phyloP scores from a whole-genome alignment of 2,329 filamentous ascomycete species.

The Pezicula radicicola region DNA sequence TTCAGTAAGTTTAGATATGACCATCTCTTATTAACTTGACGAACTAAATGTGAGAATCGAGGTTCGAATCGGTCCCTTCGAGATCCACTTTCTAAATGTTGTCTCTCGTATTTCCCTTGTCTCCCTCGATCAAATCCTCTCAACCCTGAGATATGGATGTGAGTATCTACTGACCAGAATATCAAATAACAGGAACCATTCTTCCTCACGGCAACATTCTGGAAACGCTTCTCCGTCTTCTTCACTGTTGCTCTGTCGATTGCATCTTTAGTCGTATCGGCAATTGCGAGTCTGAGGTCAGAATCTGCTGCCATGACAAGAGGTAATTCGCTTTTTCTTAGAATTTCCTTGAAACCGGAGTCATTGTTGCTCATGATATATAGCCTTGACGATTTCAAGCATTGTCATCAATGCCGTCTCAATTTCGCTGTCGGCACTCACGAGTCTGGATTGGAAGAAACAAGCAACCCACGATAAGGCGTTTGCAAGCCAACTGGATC shows the following conservation, averaged over 20 bases:
- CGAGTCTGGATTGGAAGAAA: constrained; percentile 21
- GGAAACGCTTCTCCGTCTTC: constrained; percentile 22
- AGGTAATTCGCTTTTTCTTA: constrained; percentile 7
- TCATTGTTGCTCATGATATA: background rate
- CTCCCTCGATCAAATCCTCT: too few species aligned
- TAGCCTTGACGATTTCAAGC: constrained; percentile 17
- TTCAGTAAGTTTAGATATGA: too few species aligned
- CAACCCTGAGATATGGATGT: too few species aligned
- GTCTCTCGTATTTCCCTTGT: too few species aligned
- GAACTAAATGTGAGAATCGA: too few species aligned
- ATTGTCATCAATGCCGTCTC: constrained; percentile 20
- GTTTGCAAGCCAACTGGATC: constrained; percentile 18
- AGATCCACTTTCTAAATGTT: too few species aligned
- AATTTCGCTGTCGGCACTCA: constrained; percentile 17
- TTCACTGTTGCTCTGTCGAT: constrained; percentile 16
- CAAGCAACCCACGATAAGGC: constrained; percentile 15
- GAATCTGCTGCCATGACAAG: constrained; percentile 2
- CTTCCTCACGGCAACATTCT: constrained; percentile 18
- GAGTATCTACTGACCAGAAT: too few species aligned
- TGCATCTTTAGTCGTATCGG: constrained; percentile 13
- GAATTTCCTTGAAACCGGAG: background rate
- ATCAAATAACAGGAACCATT: constrained; percentile 7
- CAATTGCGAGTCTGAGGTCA: constrained; percentile 10
- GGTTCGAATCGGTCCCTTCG: too few species aligned
- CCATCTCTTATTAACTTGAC: too few species aligned